Conservation (phyloP, 805 yeast genomes). For the Candida nemodendra region DNA sequence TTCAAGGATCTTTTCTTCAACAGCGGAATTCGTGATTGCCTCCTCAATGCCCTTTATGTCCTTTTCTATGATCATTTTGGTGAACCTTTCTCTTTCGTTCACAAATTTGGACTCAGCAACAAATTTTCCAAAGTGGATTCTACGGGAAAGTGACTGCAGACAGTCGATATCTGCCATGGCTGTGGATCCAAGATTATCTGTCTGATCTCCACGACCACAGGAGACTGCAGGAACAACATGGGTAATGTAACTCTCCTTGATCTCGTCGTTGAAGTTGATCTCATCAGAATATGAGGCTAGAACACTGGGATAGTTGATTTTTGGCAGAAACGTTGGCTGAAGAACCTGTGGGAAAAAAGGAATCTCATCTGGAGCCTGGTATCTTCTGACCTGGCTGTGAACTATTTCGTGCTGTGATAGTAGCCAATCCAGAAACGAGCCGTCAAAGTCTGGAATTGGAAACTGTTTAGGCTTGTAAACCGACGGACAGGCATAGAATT, state of each 20-base stretch:
- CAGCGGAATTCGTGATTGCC: conserved; percentile 83
- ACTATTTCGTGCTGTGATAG: conserved; percentile 69
- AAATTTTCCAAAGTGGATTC: conserved; percentile 96
- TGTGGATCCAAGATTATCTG: conserved; percentile 85
- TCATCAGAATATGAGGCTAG: conserved; percentile 74
- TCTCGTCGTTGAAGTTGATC: conserved; percentile 70
- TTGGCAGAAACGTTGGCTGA: conserved; percentile 70
- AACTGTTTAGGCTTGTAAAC: conserved; percentile 63
- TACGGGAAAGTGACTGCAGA: conserved; percentile 81
- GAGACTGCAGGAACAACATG: conserved; percentile 76
- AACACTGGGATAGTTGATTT: conserved; percentile 72
- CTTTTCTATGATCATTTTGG: conserved; percentile 57
- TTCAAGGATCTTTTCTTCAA: conserved; percentile 78
- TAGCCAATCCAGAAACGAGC: conserved; percentile 87
- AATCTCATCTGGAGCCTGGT: conserved; percentile 90
- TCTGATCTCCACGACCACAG: conserved; percentile 66
- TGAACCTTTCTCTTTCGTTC: conserved; percentile 61
- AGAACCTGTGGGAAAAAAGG: conserved; percentile 79
- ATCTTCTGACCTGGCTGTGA: conserved; percentile 82
- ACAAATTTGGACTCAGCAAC: conserved; percentile 94
- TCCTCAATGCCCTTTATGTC: conserved; percentile 74
- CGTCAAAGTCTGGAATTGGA: conserved; percentile 62
- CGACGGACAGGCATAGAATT: conserved; percentile 71
- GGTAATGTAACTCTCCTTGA: conserved; percentile 64
- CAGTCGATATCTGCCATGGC: conserved; percentile 82